A percentile compares a stretch with the other conserved stretches of the same genome.
phyloP scores from a whole-genome alignment of 2,329 filamentous ascomycete genomes.

The Zarea fungicola region DNA sequence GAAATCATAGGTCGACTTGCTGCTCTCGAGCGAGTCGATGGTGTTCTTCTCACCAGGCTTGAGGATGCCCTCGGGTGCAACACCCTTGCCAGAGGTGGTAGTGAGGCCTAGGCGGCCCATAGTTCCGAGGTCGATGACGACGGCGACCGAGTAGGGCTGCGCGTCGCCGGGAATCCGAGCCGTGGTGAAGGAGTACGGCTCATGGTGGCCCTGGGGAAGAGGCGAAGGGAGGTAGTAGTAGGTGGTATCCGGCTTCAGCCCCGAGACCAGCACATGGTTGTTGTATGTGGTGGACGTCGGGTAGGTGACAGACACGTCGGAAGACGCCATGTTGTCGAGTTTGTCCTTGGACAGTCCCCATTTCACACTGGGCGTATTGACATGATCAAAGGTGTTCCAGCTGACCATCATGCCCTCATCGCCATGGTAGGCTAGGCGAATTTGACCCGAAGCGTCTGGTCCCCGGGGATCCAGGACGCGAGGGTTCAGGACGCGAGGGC shows the following conservation, averaged over 20 bases:
- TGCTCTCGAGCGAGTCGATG: neutral
- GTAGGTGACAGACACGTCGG: conserved; percentile 25
- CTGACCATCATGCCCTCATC: conserved; percentile 21
- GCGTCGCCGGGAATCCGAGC: neutral
- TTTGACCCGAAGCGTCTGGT: neutral
- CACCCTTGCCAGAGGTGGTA: conserved; percentile 7
- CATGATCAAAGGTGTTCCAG: conserved; percentile 30
- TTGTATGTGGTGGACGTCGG: conserved; percentile 28
- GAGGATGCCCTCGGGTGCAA: neutral
- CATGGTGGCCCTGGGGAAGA: neutral
- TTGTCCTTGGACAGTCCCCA: conserved; percentile 22
- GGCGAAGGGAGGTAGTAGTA: conserved; percentile 8
- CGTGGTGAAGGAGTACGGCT: conserved; percentile 1
- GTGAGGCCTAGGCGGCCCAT: conserved; percentile 15
- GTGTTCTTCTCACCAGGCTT: conserved; percentile 2
- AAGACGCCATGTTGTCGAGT: conserved; percentile 20
- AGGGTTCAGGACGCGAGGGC: neutral
- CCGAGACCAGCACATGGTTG: conserved; percentile 18
- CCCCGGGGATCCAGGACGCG: too few species aligned
- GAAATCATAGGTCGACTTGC: neutral
- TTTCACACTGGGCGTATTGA: conserved; percentile 23
- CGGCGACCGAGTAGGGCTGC: conserved; percentile 1
- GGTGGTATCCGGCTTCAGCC: conserved; percentile 4
- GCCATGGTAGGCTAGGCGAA: conserved; percentile 4
- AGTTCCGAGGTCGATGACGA: conserved; percentile 14